A percentile compares a stretch with the other conserved stretches of the same genome.
These are phyloP conservation scores for Colletotrichum sp. DNA, from an alignment of 2,329 filamentous ascomycete genomes.

Conservation along the genomic window DNA sequence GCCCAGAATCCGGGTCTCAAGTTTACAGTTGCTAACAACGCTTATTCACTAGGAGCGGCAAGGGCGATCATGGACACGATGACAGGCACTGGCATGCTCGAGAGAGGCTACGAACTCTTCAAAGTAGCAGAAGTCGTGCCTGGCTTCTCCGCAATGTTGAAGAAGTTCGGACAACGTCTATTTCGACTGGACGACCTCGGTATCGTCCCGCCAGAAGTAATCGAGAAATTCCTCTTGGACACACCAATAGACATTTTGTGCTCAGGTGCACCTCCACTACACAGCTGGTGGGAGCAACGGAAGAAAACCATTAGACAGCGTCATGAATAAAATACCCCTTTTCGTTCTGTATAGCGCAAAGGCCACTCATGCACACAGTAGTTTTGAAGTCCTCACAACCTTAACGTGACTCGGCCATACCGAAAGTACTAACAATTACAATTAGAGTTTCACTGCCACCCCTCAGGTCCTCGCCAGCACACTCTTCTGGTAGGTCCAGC, in stretches of 20 bases:
- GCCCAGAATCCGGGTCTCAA: background rate
- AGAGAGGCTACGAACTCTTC: background rate
- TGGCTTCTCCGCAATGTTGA: background rate
- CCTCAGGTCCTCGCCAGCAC: background rate
- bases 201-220: background rate
- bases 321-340: background rate
- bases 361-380: background rate
- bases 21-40: background rate
- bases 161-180: background rate
- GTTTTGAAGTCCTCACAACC: background rate
- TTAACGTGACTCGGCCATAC: background rate
- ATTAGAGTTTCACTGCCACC: background rate
- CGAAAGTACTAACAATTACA: background rate
- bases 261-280: background rate
- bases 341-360: background rate
- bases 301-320: background rate
- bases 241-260: constrained; percentile 9
- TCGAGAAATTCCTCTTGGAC: background rate
- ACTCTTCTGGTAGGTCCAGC: background rate
- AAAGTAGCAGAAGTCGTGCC: background rate
- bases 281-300: background rate
- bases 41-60: background rate
- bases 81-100: background rate
- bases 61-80: background rate
- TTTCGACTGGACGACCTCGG: background rate